Base-by-base conservation (phyloP, 805 yeast genomes). In the Soucietia sequanensis region DNA sequence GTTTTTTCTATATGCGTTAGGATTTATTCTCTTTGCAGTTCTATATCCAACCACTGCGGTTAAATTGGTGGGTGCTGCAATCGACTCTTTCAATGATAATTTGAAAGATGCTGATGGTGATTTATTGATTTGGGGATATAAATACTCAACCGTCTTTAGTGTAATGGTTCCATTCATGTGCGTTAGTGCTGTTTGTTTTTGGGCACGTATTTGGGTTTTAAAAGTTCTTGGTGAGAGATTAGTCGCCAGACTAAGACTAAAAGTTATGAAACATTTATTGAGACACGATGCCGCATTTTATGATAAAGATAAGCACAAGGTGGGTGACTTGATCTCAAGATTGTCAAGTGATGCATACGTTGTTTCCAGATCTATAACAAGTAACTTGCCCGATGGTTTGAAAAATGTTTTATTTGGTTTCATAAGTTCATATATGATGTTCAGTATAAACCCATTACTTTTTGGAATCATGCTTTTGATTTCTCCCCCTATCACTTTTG, bases 151-250 rank as follows among this genome's bases (percentile, higher is more conserved):
- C 1, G 61, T 68, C 1, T 66, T 68, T 37, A 54, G 56, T 11
- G 46, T 62, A 16, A 68, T 68, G 74, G 58, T 68, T 6, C 74
- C 74, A 7, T 68, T 68, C 34, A 64, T 68, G 68, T 50, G 54
- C 31, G 58, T 59, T 4, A 58, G 66, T 50, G 72, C 74, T 8
- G 54, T 56, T 11, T 68, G 74, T 41, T 68, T 67, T 46, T 68
- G 74, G 74, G 72, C 74, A 15, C 52, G 74, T 34, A 65, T 65
- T 37, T 68, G 72, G 72, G 65, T 58, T 8, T 50, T 59, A 36
- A 60, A 60, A 38, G 44, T 68, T 28, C 44, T 68, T 23, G 74
- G 74, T 3, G 74, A 68, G 48, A 45, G 73, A 28, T 50, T 68
- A 27, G 73, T 68, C 13, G 73, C 74, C 11, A 43, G 74, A 24